phyloP scores from a whole-genome alignment of 2,329 filamentous ascomycete genomes.

The Fusarium ramigenum region DNA sequence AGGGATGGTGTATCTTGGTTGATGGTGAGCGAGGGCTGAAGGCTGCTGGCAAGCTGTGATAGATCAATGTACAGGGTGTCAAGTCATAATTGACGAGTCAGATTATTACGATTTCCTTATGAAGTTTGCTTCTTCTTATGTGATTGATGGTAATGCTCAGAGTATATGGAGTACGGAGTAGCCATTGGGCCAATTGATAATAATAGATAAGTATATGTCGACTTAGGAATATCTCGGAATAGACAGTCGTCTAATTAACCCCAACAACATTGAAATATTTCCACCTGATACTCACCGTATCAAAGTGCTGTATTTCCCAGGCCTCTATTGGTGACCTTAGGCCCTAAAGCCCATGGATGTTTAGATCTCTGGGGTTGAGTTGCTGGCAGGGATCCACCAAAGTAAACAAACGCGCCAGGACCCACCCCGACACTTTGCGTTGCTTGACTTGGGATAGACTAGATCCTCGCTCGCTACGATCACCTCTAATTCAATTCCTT shows the following conservation, averaged over 20 bases:
- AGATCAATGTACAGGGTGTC: not conserved
- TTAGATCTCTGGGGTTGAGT: slow-evolving; percentile 28
- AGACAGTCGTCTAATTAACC: not conserved
- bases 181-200: not conserved
- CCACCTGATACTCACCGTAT: not conserved
- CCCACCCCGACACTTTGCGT: slow-evolving; percentile 27
- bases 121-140: not conserved
- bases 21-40: slow-evolving; percentile 76
- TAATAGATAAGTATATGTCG: not conserved
- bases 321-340: not conserved
- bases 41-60: slow-evolving; percentile 62
- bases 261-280: not conserved
- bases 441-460: not conserved
- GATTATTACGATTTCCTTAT: not conserved
- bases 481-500: slow-evolving; percentile 34
- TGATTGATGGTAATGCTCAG: not conserved
- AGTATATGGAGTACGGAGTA: not conserved
- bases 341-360: slow-evolving; percentile 7
- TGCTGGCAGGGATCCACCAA: slow-evolving; percentile 29
- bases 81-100: not conserved
- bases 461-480: slow-evolving; percentile 1
- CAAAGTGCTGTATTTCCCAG: not conserved
- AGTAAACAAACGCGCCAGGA: slow-evolving; percentile 51
- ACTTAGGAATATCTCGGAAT: not conserved
- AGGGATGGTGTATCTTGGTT: slow-evolving; percentile 89